These are phyloP conservation scores for Knoxia roxburghii DNA, from an alignment of 257 asterid species.

Conservation along the genomic window DNA sequence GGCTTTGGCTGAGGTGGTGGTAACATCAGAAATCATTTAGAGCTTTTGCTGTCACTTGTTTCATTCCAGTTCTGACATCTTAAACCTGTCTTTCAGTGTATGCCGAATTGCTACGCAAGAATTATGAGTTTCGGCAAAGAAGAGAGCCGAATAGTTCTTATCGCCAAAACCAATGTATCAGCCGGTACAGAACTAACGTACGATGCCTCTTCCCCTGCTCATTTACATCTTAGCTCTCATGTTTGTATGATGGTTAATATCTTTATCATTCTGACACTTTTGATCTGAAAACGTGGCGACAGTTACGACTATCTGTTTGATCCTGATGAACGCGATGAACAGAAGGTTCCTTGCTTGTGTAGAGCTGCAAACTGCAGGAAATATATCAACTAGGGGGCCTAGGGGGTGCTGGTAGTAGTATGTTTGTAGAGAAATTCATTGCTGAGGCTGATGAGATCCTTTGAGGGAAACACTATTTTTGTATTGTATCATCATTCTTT, in stretches of 20 bases:
- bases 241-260: no score
- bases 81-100: constrained; percentile 51
- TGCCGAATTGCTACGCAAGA: constrained; percentile 95
- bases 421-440: constrained; percentile 15
- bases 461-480: neutral
- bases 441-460: neutral
- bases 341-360: constrained; percentile 80
- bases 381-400: constrained; percentile 54
- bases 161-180: constrained; percentile 65
- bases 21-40: no score
- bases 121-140: constrained; percentile 66
- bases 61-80: neutral
- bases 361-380: constrained; percentile 71
- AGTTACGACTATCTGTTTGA: constrained; percentile 92
- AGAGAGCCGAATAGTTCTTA: constrained; percentile 77
- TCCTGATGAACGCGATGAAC: constrained; percentile 81
- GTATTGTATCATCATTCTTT: neutral
- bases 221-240: neutral
- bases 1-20: no score
- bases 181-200: constrained; percentile 95
- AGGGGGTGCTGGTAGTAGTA: neutral
- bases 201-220: constrained; percentile 20
- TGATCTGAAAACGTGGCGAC: constrained; percentile 17
- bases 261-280: neutral
- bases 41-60: neutral